Conservation (phyloP, 441 rosid species). For the Croton laevigatus region DNA sequence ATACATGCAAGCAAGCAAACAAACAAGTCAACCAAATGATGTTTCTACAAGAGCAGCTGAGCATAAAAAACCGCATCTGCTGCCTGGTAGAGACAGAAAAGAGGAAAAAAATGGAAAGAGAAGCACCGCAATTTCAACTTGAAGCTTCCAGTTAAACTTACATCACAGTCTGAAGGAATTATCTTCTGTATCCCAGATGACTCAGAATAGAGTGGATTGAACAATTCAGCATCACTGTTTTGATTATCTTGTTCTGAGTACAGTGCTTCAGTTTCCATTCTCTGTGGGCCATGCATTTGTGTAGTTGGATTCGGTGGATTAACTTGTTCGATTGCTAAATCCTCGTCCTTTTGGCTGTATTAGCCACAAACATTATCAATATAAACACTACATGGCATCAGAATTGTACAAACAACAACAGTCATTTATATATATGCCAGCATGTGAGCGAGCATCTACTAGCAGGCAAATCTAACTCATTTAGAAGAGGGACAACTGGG, state of each 20-base stretch:
- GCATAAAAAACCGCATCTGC: neutral
- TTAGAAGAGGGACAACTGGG: neutral
- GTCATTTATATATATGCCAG: neutral
- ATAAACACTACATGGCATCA: neutral
- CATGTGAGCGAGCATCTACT: neutral
- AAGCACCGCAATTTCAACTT: neutral
- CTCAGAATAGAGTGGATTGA: conserved; percentile 19
- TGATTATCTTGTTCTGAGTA: conserved; percentile 19
- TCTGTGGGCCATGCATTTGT: conserved; percentile 15
- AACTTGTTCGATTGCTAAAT: conserved; percentile 25
- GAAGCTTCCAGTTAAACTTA: conserved; percentile 36
- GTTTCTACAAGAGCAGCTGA: neutral
- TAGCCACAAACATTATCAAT: conserved; percentile 37
- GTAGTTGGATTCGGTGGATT: conserved; percentile 27
- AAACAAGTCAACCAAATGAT: conserved; percentile 8
- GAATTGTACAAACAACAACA: neutral
- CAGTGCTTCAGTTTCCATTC: conserved; percentile 28
- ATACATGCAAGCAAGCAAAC: neutral
- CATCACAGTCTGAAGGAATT: conserved; percentile 52
- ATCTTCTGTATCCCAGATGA: conserved; percentile 48
- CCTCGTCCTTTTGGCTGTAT: conserved; percentile 39
- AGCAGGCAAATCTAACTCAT: neutral
- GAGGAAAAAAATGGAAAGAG: neutral
- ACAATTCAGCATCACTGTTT: conserved; percentile 13
- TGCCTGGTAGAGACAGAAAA: neutral